Base-by-base conservation (phyloP, 176 grass and related monocot genomes). In the Triticum timopheevii region DNA sequence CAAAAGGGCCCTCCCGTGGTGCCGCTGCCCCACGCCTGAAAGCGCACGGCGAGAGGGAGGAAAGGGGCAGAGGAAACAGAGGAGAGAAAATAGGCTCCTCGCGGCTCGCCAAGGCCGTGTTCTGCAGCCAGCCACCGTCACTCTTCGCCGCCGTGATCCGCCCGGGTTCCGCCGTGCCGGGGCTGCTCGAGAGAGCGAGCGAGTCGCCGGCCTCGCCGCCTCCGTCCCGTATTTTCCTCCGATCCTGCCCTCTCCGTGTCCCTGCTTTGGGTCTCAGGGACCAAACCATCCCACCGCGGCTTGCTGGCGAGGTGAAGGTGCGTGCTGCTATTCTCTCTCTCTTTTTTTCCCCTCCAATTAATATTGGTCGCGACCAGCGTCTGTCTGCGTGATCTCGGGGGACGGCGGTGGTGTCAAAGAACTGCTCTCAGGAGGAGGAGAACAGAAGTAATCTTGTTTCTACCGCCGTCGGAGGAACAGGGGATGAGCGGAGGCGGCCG, bases 81-180 rank as follows among this genome's bases (percentile, higher is more conserved):
- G 31, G 23, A 1, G 4, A 13, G 25, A n/a, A 24, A n/a, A 24
- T 5, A 66, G 47, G 6, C 34, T 16, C 40, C 31, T 58, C 73
- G 24, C 34, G 17, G 62, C 49, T 61, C 64, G 81, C 64, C 35
- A 23, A 10, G 19, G 56, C 27, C 78, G n/a, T 10, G 6, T 10
- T 23, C 65, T 68, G 79, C 58, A 82, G 59, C 52, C 61, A 25
- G 68, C 70, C 61, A 59, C 56, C 7, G 56, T 3, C 54, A 9
- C 54, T 59, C 54, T 22, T 3, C 54, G 19, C 54, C 64, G 35
- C 45, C 10, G 83, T 56, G 79, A 83, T 86, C 88, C 84, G 79
- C 40, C 75, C 28, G 4, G 36, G 56, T 9, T 22, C 56, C 56
- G 56, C 56, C 56, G 56, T 22, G 56, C 56, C 56, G 56, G 56